These are phyloP conservation scores for Malus domestica DNA, from an alignment of 306 rosid genomes.

Conservation along the genomic window DNA sequence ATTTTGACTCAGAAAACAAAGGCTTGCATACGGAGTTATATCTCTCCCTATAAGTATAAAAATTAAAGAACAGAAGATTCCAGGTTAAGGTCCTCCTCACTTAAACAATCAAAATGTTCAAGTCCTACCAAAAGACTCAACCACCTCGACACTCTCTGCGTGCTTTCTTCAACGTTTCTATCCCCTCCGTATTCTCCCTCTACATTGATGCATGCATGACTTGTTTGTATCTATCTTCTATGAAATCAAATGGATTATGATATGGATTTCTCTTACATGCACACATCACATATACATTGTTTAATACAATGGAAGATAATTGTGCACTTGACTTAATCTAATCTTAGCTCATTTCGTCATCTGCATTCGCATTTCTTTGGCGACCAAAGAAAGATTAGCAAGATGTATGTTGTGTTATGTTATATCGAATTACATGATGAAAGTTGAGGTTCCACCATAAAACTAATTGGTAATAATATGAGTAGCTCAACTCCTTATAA, in stretches of 20 bases:
- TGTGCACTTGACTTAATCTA: neutral
- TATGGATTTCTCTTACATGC: neutral
- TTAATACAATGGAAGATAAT: neutral
- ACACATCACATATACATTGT: neutral
- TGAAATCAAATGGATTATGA: neutral
- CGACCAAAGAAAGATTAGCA: neutral
- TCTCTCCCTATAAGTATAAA: neutral
- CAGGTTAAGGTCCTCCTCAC: slow-evolving; percentile 3
- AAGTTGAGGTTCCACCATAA: too few relatives aligned
- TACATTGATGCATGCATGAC: neutral
- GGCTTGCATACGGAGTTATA: neutral
- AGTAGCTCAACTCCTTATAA: too few relatives aligned
- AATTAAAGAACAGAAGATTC: neutral
- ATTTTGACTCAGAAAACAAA: slow-evolving; percentile 1
- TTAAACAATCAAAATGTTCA: slow-evolving; percentile 13
- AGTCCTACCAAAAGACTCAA: slow-evolving; percentile 9
- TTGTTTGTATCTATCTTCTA: neutral
- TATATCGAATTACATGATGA: too few relatives aligned
- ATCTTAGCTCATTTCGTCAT: neutral
- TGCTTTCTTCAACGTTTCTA: slow-evolving; percentile 12
- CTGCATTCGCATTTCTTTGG: neutral
- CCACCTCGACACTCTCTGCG: slow-evolving; percentile 14
- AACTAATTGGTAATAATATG: accelerated
- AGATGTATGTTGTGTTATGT: neutral
- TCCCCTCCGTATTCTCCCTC: neutral